phyloP scores from a whole-genome alignment of 148 eudicot genomes.

The Pharnaceum exiguum region DNA sequence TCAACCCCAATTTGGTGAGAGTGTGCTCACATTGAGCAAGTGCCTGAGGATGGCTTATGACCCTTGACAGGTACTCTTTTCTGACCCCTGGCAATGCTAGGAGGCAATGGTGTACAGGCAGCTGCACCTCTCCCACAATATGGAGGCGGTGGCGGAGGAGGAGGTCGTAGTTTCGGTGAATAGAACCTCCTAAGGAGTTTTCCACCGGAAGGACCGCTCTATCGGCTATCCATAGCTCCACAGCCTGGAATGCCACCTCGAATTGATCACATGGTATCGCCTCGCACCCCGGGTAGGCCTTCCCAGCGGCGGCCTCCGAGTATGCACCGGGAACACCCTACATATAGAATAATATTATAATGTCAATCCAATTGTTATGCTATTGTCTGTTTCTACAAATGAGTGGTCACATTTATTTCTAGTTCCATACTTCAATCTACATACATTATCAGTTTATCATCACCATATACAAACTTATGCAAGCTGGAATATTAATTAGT shows the following conservation, averaged over 20 bases:
- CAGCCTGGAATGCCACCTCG: conserved; percentile 90
- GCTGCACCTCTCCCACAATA: conserved; percentile 86
- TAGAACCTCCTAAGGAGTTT: conserved; percentile 66
- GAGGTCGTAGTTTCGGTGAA: conserved; percentile 66
- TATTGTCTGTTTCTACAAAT: no score
- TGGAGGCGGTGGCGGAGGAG: conserved; percentile 60
- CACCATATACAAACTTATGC: no score
- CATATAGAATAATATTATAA: no score
- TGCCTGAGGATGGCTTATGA: conserved; percentile 82
- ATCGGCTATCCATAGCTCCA: conserved; percentile 78
- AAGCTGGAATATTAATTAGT: no score
- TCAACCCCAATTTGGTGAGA: conserved; percentile 59
- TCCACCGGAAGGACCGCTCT: conserved; percentile 67
- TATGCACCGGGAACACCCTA: conserved; percentile 95
- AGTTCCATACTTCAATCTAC: no score
- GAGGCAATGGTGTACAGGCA: conserved; percentile 86
- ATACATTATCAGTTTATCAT: no score
- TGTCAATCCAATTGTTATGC: no score
- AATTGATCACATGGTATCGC: conserved; percentile 92
- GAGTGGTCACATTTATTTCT: no score
- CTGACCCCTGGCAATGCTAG: conserved; percentile 71
- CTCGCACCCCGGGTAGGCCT: conserved; percentile 78
- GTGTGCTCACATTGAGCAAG: conserved; percentile 85
- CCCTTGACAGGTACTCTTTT: conserved; percentile 60
- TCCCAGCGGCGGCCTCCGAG: conserved; percentile 87